Conservation (phyloP, 2,329 filamentous ascomycete genomes). For the Fusarium oligoseptatum region DNA sequence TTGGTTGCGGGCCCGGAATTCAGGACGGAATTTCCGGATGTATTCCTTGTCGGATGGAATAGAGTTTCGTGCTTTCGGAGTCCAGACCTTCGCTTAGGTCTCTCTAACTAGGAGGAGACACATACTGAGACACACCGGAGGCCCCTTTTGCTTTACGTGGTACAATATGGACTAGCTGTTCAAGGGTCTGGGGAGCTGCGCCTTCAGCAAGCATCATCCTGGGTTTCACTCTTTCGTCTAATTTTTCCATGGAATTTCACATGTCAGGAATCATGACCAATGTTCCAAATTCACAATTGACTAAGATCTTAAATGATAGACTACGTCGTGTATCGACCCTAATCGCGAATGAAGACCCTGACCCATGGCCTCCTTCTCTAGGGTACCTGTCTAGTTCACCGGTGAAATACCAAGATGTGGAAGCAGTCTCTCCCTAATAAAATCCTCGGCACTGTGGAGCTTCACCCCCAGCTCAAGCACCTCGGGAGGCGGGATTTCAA, state of each 20-base stretch:
- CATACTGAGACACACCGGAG: not conserved
- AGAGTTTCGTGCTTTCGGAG: not conserved
- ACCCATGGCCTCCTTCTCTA: not conserved
- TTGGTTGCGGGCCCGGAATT: conserved; percentile 8
- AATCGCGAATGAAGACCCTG: not conserved
- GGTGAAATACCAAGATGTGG: conserved; percentile 13
- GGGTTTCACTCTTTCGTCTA: not conserved
- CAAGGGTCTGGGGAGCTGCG: not conserved
- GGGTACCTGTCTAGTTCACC: not conserved
- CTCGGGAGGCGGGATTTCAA: conserved; percentile 16
- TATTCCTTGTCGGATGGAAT: not conserved
- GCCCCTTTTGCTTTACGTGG: not conserved
- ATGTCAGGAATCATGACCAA: not conserved
- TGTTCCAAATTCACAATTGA: not conserved
- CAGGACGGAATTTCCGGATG: conserved; percentile 10
- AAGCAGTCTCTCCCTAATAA: conserved; percentile 17
- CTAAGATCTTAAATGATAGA: not conserved
- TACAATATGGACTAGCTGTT: not conserved
- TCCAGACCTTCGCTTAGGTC: not conserved
- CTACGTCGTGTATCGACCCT: not conserved
- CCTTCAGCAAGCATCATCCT: not conserved
- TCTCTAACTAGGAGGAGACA: not conserved
- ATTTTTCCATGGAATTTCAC: not conserved
- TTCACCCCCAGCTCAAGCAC: conserved; percentile 14
- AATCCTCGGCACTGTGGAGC: conserved; percentile 21